phyloP scores from a whole-genome alignment of 2,329 filamentous ascomycete species.

The Cercospora zeina region DNA sequence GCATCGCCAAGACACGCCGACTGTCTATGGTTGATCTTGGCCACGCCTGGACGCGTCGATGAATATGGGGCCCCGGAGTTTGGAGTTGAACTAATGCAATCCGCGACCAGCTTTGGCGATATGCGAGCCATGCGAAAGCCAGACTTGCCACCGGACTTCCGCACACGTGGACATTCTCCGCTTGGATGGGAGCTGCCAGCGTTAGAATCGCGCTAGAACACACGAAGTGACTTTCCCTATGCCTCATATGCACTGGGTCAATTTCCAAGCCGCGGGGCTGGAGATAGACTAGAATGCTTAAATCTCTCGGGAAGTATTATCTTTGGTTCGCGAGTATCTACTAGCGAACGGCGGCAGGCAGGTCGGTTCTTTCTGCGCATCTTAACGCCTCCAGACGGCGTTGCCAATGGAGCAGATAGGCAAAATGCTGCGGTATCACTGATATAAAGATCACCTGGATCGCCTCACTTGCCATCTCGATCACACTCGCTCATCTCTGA shows the following conservation, averaged over 20 bases:
- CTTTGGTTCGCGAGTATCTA: background rate
- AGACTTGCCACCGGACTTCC: background rate
- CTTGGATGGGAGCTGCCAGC: background rate
- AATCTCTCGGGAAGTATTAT: background rate
- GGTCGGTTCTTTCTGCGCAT: background rate
- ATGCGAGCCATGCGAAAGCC: background rate
- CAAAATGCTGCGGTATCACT: background rate
- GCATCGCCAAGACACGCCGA: slow-evolving; percentile 2
- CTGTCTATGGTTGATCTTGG: slow-evolving; percentile 2
- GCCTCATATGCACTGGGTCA: background rate
- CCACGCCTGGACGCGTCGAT: background rate
- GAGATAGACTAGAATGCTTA: background rate
- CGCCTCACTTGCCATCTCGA: background rate
- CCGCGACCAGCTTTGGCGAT: background rate
- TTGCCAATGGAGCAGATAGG: background rate
- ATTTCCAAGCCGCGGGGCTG: background rate
- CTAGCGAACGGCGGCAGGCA: background rate
- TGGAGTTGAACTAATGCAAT: slow-evolving; percentile 3
- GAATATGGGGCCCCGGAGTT: slow-evolving; percentile 14
- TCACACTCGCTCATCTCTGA: background rate
- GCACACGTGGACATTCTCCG: slow-evolving; percentile 4
- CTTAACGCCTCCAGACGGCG: background rate
- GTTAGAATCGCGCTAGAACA: slow-evolving; percentile 3
- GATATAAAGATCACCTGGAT: background rate
- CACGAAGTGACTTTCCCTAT: background rate